Evolutionary conservation across 192 early-diverging fungal genomes (phyloP), one percentile per base, ranked within the genome.

Genomic region (Endogone sp.): DNA sequence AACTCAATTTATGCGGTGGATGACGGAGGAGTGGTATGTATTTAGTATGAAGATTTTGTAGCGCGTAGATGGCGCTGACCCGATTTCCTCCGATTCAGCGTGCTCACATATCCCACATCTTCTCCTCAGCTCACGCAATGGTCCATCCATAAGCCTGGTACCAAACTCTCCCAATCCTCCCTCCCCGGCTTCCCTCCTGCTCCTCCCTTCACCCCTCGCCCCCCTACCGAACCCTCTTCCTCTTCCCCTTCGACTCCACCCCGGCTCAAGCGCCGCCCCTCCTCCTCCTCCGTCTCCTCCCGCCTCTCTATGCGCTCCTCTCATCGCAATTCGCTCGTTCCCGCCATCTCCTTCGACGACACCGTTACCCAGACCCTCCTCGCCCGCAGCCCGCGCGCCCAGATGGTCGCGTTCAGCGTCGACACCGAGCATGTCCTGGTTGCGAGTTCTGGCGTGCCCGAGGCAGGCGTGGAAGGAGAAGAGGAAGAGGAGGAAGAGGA

Each of bases 341-440:
- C 70, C 69, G 30, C 57, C 30, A 31, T 64, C 69, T 54, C 62
- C 9, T 31, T 71, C 37, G 62, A 61, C 37, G 61, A 63, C 27
- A 37, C 64, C 22, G 68, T 71, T 20, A 75, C 64, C 3, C 72
- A 74, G 23, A 65, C 62, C 21, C 20, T 74, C 2, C 58, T 79
- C 20, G 64, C 72, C 3, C 29, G 62, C 28, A 29, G 66, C 32
- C 74, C 79, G 2, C 77, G 77, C 2, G 72, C 79, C n/a, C 81
- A 82, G 55, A 71, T 86, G 61, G 68, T 84, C 6, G 73, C 78
- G 16, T 86, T 84, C 66, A 83, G 78, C 68, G 75, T 62, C 24
- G 85, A 86, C 59, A 86, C 85, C 2, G 80, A 86, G 26, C 79
- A 86, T 63, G 49, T 86, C 6, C 62, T 83, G 0, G 82, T 79